These are phyloP conservation scores for Magnolia kwangsiensis DNA, from an alignment of 164 flowering plant genomes.

Conservation along the genomic window DNA sequence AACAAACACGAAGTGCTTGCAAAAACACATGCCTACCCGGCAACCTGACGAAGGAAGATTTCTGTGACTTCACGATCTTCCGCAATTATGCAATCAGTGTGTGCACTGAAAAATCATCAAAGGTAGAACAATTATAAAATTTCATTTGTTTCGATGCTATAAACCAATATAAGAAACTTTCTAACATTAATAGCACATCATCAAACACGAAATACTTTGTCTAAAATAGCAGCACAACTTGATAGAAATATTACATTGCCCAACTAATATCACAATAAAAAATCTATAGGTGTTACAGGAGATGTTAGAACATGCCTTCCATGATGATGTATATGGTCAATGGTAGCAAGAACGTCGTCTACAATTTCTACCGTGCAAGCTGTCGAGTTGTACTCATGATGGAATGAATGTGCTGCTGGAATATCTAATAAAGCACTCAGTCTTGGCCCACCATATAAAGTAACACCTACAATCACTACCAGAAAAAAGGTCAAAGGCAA, in stretches of 20 bases:
- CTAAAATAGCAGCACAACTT: not conserved
- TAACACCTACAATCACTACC: conserved; percentile 52
- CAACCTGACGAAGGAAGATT: conserved; percentile 71
- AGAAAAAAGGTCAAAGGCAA: too few relatives aligned
- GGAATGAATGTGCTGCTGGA: conserved; percentile 58
- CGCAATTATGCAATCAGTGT: conserved; percentile 84
- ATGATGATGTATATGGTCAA: conserved; percentile 84
- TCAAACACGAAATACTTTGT: not conserved
- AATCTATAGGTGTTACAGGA: not conserved
- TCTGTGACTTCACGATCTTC: conserved; percentile 78
- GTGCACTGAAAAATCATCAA: conserved; percentile 54
- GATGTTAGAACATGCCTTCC: conserved; percentile 59
- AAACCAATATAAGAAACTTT: not conserved
- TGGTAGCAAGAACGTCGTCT: conserved; percentile 81
- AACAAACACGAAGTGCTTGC: too few relatives aligned
- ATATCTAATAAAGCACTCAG: conserved; percentile 52
- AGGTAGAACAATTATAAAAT: not conserved
- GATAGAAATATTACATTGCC: not conserved
- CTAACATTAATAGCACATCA: not conserved
- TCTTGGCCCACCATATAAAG: conserved; percentile 80
- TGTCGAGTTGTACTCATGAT: conserved; percentile 82
- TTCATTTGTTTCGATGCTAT: not conserved
- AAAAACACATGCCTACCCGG: conserved; percentile 45
- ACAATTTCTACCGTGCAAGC: conserved; percentile 91
- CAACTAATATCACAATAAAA: not conserved